Base-by-base conservation (phyloP, 768 basidiomycete species). In the Podaxis carcinomalis region DNA sequence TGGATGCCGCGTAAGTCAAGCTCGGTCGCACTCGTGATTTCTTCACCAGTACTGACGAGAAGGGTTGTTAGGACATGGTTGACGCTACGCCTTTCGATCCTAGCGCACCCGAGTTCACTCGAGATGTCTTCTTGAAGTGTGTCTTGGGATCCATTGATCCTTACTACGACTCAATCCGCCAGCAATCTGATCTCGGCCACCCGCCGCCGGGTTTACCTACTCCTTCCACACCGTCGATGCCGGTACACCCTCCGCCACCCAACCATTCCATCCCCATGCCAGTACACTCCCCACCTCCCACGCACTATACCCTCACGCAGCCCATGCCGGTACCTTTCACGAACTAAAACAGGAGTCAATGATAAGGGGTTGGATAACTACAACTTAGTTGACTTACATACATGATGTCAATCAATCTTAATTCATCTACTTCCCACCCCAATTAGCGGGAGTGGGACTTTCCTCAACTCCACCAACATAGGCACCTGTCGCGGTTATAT, bases 381-480 rank as follows among this genome's bases (percentile, higher is more conserved):
- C 42, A 54, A 27, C 5, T 25, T 21, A 21, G 7, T 54, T 23
- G 46, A 53, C 42, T 52, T 54, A 54, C 59, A 36, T 54, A 54
- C 21, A 51, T 39, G 36, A 40, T 37, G 36, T 60, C 44, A 32
- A 49, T 5, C 27, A 37, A 5, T 28, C 19, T 51, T 50, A 51
- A 59, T 46, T 10, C n/a, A 59, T 51, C 35, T 36, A 23, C 42
- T 61, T 61, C 28, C 66, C 64, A 32, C 62, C 65, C 73, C 72
- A 72, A n/a, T 56, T 68, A 35, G 76, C 76, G 32, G 88, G 88
- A 14, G 88, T 89, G 50, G 88, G 88, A 61, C 80, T 89, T 69
- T 89, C 86, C 62, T 85, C 84, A 0, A 84, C 73, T 27, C 77
- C 72, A n/a, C 80, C 81, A 61, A 84, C 75, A 62, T 82, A 83